Percentiles rank a stretch among this genome's conserved stretches.
Evolutionary conservation across 495 filamentous ascomycete genomes (phyloP).

Genomic region (Tuber umbilicatum): DNA sequence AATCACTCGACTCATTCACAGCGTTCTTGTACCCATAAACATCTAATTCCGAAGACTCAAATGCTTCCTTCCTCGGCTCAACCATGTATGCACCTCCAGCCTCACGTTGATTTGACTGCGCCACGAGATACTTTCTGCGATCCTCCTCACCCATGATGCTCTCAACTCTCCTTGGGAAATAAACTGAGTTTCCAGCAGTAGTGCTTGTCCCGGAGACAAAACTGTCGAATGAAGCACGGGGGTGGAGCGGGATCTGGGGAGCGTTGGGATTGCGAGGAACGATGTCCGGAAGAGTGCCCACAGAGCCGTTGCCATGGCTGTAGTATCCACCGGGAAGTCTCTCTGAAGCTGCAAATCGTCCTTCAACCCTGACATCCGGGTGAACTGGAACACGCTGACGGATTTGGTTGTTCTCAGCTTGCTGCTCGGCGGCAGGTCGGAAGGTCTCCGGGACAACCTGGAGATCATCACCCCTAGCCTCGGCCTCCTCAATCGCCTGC

Average conservation of each 20-base stretch:
- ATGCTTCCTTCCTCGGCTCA: constrained; percentile 49
- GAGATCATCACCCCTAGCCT: constrained; percentile 75
- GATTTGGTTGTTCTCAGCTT: constrained; percentile 44
- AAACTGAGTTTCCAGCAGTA: constrained; percentile 54
- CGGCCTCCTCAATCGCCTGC: constrained; percentile 74
- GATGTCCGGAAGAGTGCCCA: constrained; percentile 48
- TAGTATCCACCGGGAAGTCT: constrained; percentile 58
- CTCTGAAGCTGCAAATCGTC: constrained; percentile 60
- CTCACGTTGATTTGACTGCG: constrained; percentile 55
- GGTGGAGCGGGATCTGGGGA: constrained; percentile 52
- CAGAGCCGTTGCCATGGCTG: constrained; percentile 56
- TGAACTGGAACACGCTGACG: constrained; percentile 52
- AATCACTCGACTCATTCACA: constrained; percentile 47
- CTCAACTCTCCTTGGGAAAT: constrained; percentile 70
- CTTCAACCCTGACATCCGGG: constrained; percentile 67
- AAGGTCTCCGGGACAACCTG: constrained; percentile 90
- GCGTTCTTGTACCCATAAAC: constrained; percentile 42
- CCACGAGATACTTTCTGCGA: constrained; percentile 60
- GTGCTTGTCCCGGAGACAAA: constrained; percentile 55
- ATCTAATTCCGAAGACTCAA: constrained; percentile 51
- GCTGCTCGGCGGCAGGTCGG: constrained; percentile 60
- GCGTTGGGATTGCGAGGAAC: constrained; percentile 47
- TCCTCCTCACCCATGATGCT: constrained; percentile 78
- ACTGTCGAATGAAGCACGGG: constrained; percentile 66
- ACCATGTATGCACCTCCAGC: constrained; percentile 51